Evolutionary conservation across 78 protist species (phyloP).

Genomic region (Blattamonas nauphoetae): DNA sequence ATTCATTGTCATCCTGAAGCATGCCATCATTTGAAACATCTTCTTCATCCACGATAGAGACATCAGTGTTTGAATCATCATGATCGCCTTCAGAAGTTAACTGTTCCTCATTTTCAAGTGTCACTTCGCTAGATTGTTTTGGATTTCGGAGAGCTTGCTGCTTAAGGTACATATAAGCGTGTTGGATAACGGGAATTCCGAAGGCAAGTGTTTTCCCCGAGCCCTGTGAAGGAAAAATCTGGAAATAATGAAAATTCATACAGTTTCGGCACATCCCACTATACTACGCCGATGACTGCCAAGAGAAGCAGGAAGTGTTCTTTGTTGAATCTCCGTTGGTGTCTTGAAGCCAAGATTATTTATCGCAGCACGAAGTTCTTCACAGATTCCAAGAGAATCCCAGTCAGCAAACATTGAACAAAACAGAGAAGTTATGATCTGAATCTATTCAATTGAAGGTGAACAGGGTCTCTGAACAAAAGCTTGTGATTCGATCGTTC

Average conservation of each 20-base stretch:
- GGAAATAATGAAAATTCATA: not conserved
- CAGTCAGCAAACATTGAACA: no score
- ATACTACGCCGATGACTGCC: not conserved
- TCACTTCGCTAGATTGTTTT: not conserved
- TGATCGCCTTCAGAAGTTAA: not conserved
- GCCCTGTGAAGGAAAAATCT: not conserved
- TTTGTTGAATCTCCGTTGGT: not conserved
- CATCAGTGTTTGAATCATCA: no score
- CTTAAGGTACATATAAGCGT: not conserved
- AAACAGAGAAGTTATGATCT: no score
- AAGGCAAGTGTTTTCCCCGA: constrained; percentile 6
- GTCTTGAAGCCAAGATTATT: no score
- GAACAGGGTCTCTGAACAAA: no score
- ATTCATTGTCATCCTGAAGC: no score
- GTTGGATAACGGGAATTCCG: not conserved
- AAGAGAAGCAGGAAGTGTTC: not conserved
- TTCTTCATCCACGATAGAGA: not conserved
- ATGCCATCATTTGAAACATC: no score
- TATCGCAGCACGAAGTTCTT: no score
- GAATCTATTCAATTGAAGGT: no score
- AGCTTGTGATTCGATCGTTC: no score
- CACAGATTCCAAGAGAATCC: no score
- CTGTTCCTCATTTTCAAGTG: not conserved
- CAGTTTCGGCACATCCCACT: not conserved
- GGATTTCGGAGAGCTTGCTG: no score